Conservation (phyloP, 257 asterid species). For the Ehretia macrophylla region DNA sequence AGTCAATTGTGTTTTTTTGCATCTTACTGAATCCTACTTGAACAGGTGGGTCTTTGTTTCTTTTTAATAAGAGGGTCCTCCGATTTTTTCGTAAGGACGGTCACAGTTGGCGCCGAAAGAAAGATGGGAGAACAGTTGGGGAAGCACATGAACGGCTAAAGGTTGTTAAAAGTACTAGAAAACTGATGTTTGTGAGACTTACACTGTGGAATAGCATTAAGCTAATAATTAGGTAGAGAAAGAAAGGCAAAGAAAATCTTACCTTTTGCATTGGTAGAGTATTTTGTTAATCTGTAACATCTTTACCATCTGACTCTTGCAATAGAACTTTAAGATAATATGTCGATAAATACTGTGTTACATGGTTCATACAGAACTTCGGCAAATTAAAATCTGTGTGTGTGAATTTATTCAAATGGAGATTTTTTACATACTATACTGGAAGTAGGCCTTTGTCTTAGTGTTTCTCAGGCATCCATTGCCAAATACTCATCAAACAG, state of each 20-base stretch:
- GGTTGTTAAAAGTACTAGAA: slow-evolving; percentile 32
- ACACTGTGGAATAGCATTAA: not conserved
- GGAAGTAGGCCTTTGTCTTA: no score
- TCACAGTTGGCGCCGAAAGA: slow-evolving; percentile 92
- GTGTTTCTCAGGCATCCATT: no score
- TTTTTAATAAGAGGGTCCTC: slow-evolving; percentile 76
- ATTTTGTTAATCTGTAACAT: no score
- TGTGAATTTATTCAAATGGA: no score
- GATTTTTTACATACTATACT: no score
- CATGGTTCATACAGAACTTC: no score
- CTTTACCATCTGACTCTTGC: not conserved
- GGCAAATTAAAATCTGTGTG: no score
- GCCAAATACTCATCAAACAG: no score
- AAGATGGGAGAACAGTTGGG: slow-evolving; percentile 81
- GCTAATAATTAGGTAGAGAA: not conserved
- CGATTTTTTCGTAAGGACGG: slow-evolving; percentile 90
- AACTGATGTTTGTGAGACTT: not conserved
- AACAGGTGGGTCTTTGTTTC: slow-evolving; percentile 79
- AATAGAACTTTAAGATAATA: no score
- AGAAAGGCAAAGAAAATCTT: not conserved
- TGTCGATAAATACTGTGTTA: no score
- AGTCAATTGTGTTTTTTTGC: slow-evolving; percentile 11
- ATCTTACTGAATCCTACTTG: slow-evolving; percentile 8
- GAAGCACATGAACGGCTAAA: slow-evolving; percentile 98
- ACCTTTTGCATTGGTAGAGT: no score